A percentile compares a stretch with the other conserved stretches of the same genome.
Evolutionary conservation across 2,329 filamentous ascomycete species (phyloP).

Genomic region (Monilinia vaccinii-corymbosi): DNA sequence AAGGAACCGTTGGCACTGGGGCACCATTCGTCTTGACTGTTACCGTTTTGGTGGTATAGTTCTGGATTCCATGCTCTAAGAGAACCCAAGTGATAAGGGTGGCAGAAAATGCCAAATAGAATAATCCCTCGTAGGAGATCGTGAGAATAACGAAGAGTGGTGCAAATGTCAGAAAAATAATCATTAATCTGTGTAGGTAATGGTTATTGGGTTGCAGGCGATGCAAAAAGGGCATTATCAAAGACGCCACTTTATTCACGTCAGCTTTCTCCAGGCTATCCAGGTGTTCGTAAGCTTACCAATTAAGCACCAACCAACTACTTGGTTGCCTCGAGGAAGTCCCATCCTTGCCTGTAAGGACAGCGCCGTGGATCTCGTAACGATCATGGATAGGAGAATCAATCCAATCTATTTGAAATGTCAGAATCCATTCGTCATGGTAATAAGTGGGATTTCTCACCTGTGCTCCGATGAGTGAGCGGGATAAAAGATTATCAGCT

Average conservation of each 20-base stretch:
- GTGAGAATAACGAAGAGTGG: slow-evolving; percentile 93
- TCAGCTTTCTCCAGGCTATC: slow-evolving; percentile 4
- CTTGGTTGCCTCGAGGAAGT: slow-evolving; percentile 77
- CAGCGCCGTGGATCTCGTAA: slow-evolving; percentile 77
- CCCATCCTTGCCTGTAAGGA: slow-evolving; percentile 80
- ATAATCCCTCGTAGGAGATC: slow-evolving; percentile 94
- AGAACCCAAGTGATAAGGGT: slow-evolving; percentile 82
- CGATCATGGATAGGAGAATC: slow-evolving; percentile 68
- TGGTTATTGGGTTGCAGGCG: slow-evolving; percentile 71
- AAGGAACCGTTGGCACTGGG: slow-evolving; percentile 14
- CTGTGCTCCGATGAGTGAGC: slow-evolving; percentile 58
- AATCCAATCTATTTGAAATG: slow-evolving; percentile 54
- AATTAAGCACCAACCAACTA: slow-evolving; percentile 74
- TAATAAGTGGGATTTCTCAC: slow-evolving; percentile 30
- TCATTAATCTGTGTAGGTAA: slow-evolving; percentile 80
- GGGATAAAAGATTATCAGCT: slow-evolving; percentile 42
- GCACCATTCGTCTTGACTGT: slow-evolving; percentile 16
- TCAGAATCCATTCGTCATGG: slow-evolving; percentile 6
- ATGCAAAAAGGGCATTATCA: slow-evolving; percentile 75
- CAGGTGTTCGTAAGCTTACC: slow-evolving; percentile 38
- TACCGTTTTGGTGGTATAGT: slow-evolving; percentile 29
- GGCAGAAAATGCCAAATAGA: slow-evolving; percentile 83
- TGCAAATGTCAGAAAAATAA: slow-evolving; percentile 87
- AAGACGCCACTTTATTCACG: slow-evolving; percentile 49
- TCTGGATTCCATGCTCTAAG: slow-evolving; percentile 73